These are phyloP conservation scores for Trapa bicornis DNA, from an alignment of 345 rosid genomes.

Conservation along the genomic window DNA sequence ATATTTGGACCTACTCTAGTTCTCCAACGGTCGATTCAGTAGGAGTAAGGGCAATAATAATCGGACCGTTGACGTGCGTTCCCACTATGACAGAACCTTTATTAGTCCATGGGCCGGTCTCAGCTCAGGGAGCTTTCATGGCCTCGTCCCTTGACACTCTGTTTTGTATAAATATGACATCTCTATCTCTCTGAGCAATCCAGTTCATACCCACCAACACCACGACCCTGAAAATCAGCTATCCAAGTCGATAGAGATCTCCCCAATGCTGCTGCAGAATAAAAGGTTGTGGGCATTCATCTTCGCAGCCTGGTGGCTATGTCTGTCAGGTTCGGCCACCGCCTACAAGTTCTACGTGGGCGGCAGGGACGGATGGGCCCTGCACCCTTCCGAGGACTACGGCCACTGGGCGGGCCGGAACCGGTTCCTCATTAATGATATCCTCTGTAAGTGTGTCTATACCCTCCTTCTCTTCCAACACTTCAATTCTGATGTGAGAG, in stretches of 20 bases:
- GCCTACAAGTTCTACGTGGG: conserved; percentile 5
- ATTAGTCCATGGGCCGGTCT: too few species aligned
- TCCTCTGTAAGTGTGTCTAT: conserved; percentile 5
- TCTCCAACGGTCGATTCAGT: too few species aligned
- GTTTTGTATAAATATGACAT: too few species aligned
- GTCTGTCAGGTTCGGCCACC: background rate
- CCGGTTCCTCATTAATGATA: conserved; percentile 10
- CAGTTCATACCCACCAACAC: background rate
- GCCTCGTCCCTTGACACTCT: too few species aligned
- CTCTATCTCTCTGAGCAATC: background rate
- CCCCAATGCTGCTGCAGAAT: background rate
- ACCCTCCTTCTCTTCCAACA: conserved; percentile 15
- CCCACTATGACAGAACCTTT: too few species aligned
- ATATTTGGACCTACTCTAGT: too few species aligned
- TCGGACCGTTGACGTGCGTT: too few species aligned
- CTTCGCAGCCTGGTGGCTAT: background rate
- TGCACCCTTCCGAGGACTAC: conserved; percentile 10
- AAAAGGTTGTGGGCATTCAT: background rate
- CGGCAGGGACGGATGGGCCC: conserved; percentile 12
- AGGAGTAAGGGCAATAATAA: too few species aligned
- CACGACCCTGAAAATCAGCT: background rate
- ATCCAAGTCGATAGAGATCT: background rate
- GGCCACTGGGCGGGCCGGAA: conserved; percentile 10
- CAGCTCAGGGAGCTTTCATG: too few species aligned
- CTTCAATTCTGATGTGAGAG: too few species aligned